A percentile compares a stretch with the other conserved stretches of the same genome.
These are phyloP conservation scores for Veloboletus limbatus DNA, from an alignment of 1,284 basidiomycete genomes.

Conservation along the genomic window DNA sequence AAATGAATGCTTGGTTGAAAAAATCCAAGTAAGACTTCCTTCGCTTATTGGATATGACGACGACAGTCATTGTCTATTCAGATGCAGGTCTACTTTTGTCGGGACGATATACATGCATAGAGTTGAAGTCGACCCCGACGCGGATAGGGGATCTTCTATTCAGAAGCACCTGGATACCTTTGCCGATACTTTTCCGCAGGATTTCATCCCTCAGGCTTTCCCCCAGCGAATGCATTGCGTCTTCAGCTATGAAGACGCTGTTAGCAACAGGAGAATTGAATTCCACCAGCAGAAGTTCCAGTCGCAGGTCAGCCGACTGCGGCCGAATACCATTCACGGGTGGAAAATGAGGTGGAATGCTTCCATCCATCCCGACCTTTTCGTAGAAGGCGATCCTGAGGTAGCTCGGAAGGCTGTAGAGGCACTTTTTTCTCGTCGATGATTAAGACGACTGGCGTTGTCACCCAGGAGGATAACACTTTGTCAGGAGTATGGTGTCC, in stretches of 20 bases:
- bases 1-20: conserved; percentile 10
- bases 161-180: conserved; percentile 16
- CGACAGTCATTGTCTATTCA: not conserved
- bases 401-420: conserved; percentile 18
- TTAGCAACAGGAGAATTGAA: not conserved
- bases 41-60: not conserved
- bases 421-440: conserved; percentile 12
- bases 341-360: not conserved
- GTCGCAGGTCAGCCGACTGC: not conserved
- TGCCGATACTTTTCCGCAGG: conserved; percentile 1
- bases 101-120: conserved; percentile 22
- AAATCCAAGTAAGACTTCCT: conserved; percentile 7
- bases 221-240: conserved; percentile 12
- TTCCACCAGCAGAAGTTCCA: not conserved
- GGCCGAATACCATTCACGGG: not conserved
- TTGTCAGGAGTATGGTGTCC: too few species aligned
- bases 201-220: not conserved
- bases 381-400: not conserved
- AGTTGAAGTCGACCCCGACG: conserved; percentile 8
- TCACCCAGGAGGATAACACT: too few species aligned
- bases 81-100: conserved; percentile 10
- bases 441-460: too few species aligned
- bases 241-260: conserved; percentile 13
- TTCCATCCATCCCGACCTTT: conserved; percentile 4
- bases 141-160: not conserved